Conservation (phyloP, 2,329 filamentous ascomycete genomes). For the Bertia moriformis region DNA sequence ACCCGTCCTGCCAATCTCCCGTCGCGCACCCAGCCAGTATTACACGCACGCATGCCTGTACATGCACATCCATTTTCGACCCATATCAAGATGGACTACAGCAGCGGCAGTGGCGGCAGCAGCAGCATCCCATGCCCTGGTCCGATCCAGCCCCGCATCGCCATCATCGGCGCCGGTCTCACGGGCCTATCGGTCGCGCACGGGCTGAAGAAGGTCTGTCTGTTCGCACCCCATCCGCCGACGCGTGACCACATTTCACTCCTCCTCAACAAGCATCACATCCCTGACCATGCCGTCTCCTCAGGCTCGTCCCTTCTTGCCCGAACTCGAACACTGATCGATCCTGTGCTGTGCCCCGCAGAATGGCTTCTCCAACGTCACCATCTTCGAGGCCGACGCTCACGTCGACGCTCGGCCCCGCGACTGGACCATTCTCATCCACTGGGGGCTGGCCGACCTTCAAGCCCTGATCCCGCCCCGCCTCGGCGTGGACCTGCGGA, state of each 20-base stretch:
- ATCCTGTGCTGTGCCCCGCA: no score
- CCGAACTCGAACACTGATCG: no score
- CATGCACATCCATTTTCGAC: no score
- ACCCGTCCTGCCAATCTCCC: no score
- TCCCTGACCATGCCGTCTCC: no score
- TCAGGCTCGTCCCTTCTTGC: no score
- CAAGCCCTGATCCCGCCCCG: conserved; percentile 15
- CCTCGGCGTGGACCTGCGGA: conserved; percentile 11
- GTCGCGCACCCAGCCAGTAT: no score
- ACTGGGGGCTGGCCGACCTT: conserved; percentile 22
- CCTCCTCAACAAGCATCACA: conserved; percentile 4
- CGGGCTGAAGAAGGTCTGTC: conserved; percentile 15
- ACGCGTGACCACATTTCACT: conserved; percentile 1
- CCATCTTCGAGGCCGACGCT: conserved; percentile 15
- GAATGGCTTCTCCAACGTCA: conserved; percentile 14
- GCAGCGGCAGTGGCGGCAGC: no score
- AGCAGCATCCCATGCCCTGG: no score
- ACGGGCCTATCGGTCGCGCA: conserved; percentile 20
- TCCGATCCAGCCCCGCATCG: conserved; percentile 11
- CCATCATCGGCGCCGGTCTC: conserved; percentile 20
- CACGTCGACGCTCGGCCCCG: conserved; percentile 13
- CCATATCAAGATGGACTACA: no score
- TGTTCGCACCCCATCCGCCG: conserved; percentile 1
- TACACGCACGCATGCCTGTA: no score
- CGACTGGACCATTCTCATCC: conserved; percentile 23